A percentile compares a stretch with the other conserved stretches of the same genome.
Conservation (phyloP, 352 stramenopile species). For the Blastocystis sp. region DNA sequence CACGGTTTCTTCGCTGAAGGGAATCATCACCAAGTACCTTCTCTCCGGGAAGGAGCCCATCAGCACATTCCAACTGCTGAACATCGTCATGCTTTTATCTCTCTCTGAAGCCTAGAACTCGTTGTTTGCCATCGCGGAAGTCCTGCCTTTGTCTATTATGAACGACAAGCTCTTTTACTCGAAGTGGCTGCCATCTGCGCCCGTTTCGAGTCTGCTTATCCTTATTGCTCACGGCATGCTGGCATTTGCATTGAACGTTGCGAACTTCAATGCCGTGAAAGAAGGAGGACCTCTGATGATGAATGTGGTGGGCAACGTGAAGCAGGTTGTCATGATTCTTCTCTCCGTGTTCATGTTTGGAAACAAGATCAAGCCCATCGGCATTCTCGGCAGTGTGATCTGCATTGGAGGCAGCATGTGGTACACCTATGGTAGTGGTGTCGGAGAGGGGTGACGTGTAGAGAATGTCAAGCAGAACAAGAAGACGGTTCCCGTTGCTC, state of each 20-base stretch:
- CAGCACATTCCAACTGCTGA: slow-evolving; percentile 57
- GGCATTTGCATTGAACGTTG: slow-evolving; percentile 58
- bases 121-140: slow-evolving; percentile 39
- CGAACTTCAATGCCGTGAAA: slow-evolving; percentile 68
- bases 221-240: slow-evolving; percentile 63
- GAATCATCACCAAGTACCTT: slow-evolving; percentile 69
- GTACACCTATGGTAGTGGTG: slow-evolving; percentile 52
- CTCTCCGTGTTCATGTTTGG: slow-evolving; percentile 66
- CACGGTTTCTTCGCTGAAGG: slow-evolving; percentile 67
- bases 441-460: slow-evolving; percentile 2
- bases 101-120: slow-evolving; percentile 26
- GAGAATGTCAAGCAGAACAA: slow-evolving; percentile 45
- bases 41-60: slow-evolving; percentile 63
- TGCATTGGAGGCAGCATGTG: slow-evolving; percentile 62
- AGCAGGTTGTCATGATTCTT: slow-evolving; percentile 69
- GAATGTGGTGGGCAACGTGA: slow-evolving; percentile 67
- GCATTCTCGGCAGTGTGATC: slow-evolving; percentile 50
- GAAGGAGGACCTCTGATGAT: slow-evolving; percentile 62
- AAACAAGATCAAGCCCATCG: slow-evolving; percentile 59
- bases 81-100: background rate
- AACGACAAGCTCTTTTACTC: slow-evolving; percentile 47
- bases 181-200: slow-evolving; percentile 26
- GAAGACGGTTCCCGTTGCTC: background rate
- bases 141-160: slow-evolving; percentile 48
- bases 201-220: slow-evolving; percentile 15